Percentiles rank a stretch among this genome's conserved stretches.
phyloP scores from a whole-genome alignment of 352 stramenopile species.

The Phytopythium vexans region DNA sequence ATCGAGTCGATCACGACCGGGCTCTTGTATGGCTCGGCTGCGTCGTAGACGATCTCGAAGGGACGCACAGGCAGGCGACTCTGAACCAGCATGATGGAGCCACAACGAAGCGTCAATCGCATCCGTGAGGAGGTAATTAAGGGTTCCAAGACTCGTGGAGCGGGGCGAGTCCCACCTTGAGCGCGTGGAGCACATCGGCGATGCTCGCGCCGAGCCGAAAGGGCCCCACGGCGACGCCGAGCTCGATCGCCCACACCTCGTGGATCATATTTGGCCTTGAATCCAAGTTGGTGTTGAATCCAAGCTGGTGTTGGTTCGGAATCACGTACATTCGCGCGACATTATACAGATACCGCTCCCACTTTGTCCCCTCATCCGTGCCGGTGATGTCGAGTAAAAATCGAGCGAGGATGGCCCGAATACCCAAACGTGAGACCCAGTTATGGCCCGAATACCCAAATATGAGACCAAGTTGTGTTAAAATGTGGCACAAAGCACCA shows the following conservation, averaged over 20 bases:
- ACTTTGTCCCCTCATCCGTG: not conserved
- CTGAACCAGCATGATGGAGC: conserved; percentile 10
- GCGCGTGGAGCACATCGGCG: conserved; percentile 66
- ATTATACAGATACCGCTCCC: not conserved
- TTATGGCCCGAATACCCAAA: no score
- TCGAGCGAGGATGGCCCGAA: no score
- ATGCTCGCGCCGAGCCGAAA: conserved; percentile 76
- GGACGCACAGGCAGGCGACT: conserved; percentile 62
- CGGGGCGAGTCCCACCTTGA: conserved; percentile 43
- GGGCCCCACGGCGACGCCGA: conserved; percentile 70
- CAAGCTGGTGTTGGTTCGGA: not conserved
- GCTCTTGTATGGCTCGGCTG: conserved; percentile 54
- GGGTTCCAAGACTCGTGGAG: not conserved
- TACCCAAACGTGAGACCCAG: no score
- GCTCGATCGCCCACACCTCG: conserved; percentile 82
- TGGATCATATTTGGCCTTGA: conserved; percentile 41
- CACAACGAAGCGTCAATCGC: not conserved
- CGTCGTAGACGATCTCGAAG: conserved; percentile 80
- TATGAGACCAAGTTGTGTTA: no score
- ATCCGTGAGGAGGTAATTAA: not conserved
- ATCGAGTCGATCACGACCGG: conserved; percentile 60
- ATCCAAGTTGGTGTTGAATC: not conserved
- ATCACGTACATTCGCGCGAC: conserved; percentile 2
- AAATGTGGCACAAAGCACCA: no score
- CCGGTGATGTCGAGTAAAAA: no score